Evolutionary conservation across 352 stramenopile species (phyloP), one percentile per base, ranked within the genome.

Genomic region (Phytophthora hybrid): DNA sequence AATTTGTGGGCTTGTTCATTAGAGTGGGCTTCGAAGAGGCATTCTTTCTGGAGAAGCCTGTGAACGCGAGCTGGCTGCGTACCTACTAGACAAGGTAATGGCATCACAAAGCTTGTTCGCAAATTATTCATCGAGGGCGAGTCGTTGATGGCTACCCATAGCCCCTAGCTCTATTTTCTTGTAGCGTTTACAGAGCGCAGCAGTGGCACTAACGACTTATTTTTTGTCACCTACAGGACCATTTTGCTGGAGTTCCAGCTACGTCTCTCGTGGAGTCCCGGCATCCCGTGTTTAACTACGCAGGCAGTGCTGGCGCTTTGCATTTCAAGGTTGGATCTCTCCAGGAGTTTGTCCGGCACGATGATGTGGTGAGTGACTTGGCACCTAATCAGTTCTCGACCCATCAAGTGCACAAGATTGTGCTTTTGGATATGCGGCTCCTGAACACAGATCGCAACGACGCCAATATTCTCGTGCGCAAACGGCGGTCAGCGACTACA

Each of bases 361-460:
- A 98, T 73, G 97, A 98, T 71, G 93, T 97, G 11, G 97, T 96
- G 62, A 98, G 98, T 74, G 97, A 99, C 68, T 76, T 99, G 9
- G 93, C 91, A 47, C 93, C 94, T 44, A 97, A 85, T 57, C 92
- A 97, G 67, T 97, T 97, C 66, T 97, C 76, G 65, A 69, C 77
- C 0, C 87, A 93, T 60, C 90, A 99, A 89, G 96, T 99, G 18
- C 98, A 99, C 82, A 99, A 99, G 78, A 99, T 99, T 81, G 98
- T 98, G 32, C 85, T 99, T 62, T 79, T 99, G 34, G 98, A 99
- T 87, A 99, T 99, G 88, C 95, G 98, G 8, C 76, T 99, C 37
- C 88, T 99, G 59, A 99, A 99, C 79, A 97, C 97, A 14, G 98
- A 99, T 77, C 89, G 98, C 9, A 99, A 99, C 63, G 92, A 98